A percentile compares a stretch with the other conserved stretches of the same genome.
Conservation (phyloP, 257 asterid genomes). For the Asclepias syriaca region DNA sequence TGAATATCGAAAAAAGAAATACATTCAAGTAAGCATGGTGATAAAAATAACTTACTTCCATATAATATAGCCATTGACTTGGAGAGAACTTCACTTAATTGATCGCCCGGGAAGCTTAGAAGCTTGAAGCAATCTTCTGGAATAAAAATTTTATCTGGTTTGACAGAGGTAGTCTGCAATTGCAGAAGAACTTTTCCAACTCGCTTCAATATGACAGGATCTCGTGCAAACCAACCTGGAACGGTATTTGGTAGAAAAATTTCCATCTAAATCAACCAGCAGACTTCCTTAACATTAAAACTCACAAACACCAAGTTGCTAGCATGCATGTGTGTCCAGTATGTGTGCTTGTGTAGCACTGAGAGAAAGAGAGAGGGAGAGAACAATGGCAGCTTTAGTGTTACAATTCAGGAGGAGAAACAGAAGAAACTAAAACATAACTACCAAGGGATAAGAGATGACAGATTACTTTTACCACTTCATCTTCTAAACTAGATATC, state of each 20-base stretch:
- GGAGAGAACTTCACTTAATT: constrained; percentile 30
- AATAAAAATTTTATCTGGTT: constrained; percentile 38
- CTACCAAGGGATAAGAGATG: neutral
- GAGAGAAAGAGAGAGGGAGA: neutral
- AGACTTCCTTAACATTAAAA: neutral
- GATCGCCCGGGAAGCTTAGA: constrained; percentile 34
- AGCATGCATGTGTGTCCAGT: neutral
- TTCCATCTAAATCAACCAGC: neutral
- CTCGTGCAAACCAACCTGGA: constrained; percentile 92
- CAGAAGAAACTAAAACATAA: neutral
- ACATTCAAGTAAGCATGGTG: neutral
- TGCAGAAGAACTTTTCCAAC: constrained; percentile 62
- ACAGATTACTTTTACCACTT: neutral
- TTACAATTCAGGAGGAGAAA: neutral
- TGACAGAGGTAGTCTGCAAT: constrained; percentile 22
- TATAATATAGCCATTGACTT: constrained; percentile 41
- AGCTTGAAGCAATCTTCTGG: constrained; percentile 90
- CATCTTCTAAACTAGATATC: neutral
- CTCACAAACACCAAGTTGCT: neutral
- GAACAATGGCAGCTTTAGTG: neutral
- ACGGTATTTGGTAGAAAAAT: constrained; percentile 1
- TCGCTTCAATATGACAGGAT: constrained; percentile 53
- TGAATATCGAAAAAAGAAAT: neutral
- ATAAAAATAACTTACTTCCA: constrained; percentile 43
- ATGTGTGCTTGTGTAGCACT: neutral